phyloP scores from a whole-genome alignment of 345 rosid species.

The Eucalyptus sp. region DNA sequence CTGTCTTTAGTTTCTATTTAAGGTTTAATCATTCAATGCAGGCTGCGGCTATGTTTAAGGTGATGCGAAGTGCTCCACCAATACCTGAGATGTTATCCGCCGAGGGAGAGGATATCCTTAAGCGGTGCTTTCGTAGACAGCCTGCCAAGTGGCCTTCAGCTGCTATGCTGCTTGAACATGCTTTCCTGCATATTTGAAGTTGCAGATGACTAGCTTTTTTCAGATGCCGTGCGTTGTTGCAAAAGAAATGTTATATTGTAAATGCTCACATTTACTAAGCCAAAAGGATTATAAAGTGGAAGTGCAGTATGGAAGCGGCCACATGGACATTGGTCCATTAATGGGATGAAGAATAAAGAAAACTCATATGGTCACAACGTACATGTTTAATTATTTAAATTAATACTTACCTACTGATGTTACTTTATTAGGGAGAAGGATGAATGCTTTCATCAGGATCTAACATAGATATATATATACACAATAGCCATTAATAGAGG shows the following conservation, averaged over 20 bases:
- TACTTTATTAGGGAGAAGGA: not conserved
- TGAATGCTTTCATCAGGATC: not conserved
- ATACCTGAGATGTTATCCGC: conserved; percentile 63
- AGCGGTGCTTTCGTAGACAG: conserved; percentile 65
- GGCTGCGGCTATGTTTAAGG: conserved; percentile 94
- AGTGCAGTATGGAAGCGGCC: no score
- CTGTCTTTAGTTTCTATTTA: not conserved
- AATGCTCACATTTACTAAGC: no score
- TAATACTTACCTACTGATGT: not conserved
- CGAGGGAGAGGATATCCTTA: conserved; percentile 71
- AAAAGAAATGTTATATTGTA: no score
- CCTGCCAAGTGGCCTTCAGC: conserved; percentile 81
- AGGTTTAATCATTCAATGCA: conserved; percentile 1
- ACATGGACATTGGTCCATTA: not conserved
- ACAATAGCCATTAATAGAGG: no score
- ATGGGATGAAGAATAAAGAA: not conserved
- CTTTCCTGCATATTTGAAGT: no score
- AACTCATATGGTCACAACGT: no score
- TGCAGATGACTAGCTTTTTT: no score
- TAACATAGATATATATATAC: no score
- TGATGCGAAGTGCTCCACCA: conserved; percentile 59
- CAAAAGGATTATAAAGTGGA: not conserved
- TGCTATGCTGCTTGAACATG: conserved; percentile 8
- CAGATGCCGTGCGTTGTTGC: no score
- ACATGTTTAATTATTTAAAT: no score